Evolutionary conservation across 352 stramenopile genomes (phyloP).

Genomic region (Peronospora tabacina): DNA sequence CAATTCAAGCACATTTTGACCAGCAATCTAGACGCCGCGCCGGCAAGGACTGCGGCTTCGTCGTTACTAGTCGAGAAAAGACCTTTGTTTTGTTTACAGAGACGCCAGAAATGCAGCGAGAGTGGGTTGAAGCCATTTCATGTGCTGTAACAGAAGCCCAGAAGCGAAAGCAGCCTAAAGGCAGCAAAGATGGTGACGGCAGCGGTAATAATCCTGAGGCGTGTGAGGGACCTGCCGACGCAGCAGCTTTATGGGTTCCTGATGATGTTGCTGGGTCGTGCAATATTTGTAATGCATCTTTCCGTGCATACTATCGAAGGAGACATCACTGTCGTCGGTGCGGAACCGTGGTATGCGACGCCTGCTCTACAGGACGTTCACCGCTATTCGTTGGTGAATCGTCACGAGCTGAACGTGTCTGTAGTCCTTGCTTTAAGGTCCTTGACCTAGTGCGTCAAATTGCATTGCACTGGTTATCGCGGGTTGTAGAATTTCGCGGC

Average conservation of each 20-base stretch:
- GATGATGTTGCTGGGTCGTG: constrained; percentile 60
- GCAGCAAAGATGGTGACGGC: constrained; percentile 21
- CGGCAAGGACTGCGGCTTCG: constrained; percentile 53
- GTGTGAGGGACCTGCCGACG: constrained; percentile 48
- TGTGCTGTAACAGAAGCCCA: constrained; percentile 50
- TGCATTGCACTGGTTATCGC: constrained; percentile 59
- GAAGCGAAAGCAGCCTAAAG: constrained; percentile 13
- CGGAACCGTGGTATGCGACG: constrained; percentile 67
- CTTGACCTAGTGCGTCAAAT: constrained; percentile 58
- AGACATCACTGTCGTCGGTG: constrained; percentile 74
- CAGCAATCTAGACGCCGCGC: constrained; percentile 33
- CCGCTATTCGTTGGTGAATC: constrained; percentile 69
- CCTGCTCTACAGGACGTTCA: constrained; percentile 58
- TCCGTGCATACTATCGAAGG: constrained; percentile 70
- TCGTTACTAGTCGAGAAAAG: constrained; percentile 75
- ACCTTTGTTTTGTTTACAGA: constrained; percentile 72
- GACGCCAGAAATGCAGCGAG: constrained; percentile 32
- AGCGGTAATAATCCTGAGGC: constrained; percentile 17
- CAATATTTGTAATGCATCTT: constrained; percentile 55
- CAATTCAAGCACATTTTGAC: constrained; percentile 45
- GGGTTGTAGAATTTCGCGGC: constrained; percentile 61
- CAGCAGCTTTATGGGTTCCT: constrained; percentile 67
- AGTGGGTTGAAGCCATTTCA: constrained; percentile 57
- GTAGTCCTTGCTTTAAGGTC: constrained; percentile 55
- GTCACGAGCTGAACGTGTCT: constrained; percentile 58